A percentile compares a stretch with the other conserved stretches of the same genome.
phyloP scores from a whole-genome alignment of 169 alveolate species.

The Plasmodium coatneyi region DNA sequence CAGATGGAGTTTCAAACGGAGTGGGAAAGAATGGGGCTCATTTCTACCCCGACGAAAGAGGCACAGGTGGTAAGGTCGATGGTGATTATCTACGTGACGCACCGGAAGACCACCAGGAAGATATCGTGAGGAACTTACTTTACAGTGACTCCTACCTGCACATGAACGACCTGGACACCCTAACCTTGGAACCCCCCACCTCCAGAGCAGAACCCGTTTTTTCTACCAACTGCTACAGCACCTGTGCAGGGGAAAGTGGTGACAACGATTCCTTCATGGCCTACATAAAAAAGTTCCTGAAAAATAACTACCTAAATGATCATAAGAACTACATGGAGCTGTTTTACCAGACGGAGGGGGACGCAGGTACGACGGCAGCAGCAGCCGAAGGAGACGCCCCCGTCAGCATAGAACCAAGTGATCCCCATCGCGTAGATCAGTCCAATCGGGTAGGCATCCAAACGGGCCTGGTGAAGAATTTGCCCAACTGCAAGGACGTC shows the following conservation, averaged over 20 bases:
- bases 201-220: background rate
- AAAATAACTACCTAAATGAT: slow-evolving; percentile 32
- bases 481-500: background rate
- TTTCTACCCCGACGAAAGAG: background rate
- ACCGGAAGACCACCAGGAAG: background rate
- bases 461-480: background rate
- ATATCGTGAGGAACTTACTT: background rate
- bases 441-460: background rate
- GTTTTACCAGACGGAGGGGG: background rate
- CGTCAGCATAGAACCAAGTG: background rate
- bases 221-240: background rate
- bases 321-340: slow-evolving; percentile 36
- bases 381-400: background rate
- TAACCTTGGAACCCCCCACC: background rate
- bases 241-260: background rate
- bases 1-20: background rate
- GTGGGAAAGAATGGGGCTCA: background rate
- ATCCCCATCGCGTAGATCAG: background rate
- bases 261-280: slow-evolving; percentile 42
- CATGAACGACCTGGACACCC: background rate
- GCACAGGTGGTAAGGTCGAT: background rate
- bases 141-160: background rate
- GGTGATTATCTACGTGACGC: background rate
- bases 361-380: background rate
- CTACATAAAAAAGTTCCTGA: slow-evolving; percentile 17